Percentiles rank a stretch among this genome's conserved stretches.
phyloP scores from a whole-genome alignment of 2,329 filamentous ascomycete species.

The Aureobasidium leucospermi region DNA sequence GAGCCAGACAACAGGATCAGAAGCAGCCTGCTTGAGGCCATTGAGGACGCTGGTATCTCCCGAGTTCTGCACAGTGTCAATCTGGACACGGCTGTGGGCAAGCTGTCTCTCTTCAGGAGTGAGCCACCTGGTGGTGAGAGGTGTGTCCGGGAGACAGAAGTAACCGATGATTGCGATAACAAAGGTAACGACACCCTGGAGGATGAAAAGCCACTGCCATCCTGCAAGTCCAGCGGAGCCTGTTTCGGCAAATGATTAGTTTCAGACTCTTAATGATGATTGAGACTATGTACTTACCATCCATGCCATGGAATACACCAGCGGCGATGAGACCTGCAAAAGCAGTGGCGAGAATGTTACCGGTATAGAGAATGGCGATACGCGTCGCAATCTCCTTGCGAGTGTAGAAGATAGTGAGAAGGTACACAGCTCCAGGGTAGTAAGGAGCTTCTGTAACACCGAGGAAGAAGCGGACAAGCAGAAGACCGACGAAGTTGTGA shows the following conservation, averaged over 20 bases:
- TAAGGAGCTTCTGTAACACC: conserved; percentile 40
- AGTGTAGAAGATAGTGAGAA: conserved; percentile 45
- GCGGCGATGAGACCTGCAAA: conserved; percentile 54
- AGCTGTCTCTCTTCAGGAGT: conserved; percentile 41
- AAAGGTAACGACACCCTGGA: conserved; percentile 26
- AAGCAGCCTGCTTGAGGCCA: conserved; percentile 19
- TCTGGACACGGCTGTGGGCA: conserved; percentile 41
- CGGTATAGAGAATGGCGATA: conserved; percentile 22
- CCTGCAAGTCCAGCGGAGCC: conserved; percentile 45
- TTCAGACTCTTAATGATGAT: too few species aligned
- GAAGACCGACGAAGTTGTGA: conserved; percentile 29
- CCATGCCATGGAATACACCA: conserved; percentile 58
- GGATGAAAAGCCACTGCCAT: conserved; percentile 39
- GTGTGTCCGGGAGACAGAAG: conserved; percentile 43
- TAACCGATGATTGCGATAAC: conserved; percentile 19
- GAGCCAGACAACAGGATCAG: conserved; percentile 27
- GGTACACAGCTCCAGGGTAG: conserved; percentile 35
- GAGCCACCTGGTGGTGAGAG: conserved; percentile 46
- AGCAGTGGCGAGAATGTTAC: conserved; percentile 48
- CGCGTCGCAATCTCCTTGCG: conserved; percentile 35
- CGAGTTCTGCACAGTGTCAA: conserved; percentile 45
- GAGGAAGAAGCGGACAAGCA: conserved; percentile 33
- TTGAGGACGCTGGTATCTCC: conserved; percentile 38
- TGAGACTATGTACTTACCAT: conserved; percentile 30
- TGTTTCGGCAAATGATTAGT: too few species aligned